Percentiles rank a stretch among this genome's conserved stretches.
Conservation (phyloP, 176 grass and related monocot species). For the Otatea glauca region DNA sequence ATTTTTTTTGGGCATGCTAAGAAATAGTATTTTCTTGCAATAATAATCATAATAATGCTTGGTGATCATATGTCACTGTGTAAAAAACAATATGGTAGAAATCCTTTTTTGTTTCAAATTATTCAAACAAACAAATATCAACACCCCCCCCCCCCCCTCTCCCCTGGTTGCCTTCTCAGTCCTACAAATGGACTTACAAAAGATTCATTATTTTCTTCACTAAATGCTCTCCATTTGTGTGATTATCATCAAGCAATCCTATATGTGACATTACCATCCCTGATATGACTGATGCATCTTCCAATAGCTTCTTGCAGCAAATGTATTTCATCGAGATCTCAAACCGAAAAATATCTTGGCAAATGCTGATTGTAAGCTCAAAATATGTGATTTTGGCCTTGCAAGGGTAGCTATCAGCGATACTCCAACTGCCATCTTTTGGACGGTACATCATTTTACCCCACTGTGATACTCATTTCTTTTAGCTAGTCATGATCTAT, state of each 20-base stretch:
- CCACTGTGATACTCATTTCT: conserved; percentile 11
- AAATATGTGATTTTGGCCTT: conserved; percentile 97
- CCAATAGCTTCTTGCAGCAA: conserved; percentile 73
- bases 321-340: conserved; percentile 97
- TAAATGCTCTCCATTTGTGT: background rate
- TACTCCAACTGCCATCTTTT: conserved; percentile 96
- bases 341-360: conserved; percentile 99
- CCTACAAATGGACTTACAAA: background rate
- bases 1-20: background rate
- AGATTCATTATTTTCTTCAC: background rate
- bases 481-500: conserved; percentile 27
- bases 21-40: background rate
- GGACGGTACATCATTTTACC: conserved; percentile 63
- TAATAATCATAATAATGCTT: background rate
- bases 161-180: too few species aligned
- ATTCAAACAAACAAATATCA: background rate
- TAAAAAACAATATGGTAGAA: background rate
- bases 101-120: background rate
- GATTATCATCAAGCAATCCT: conserved; percentile 1
- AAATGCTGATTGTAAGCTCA: conserved; percentile 98
- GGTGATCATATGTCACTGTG: background rate
- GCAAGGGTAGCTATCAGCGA: conserved; percentile 93
- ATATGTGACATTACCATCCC: conserved; percentile 18
- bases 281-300: conserved; percentile 49
- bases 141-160: too few species aligned